Evolutionary conservation across 2,329 filamentous ascomycete species (phyloP).

Genomic region (Fusarium agapanthi): DNA sequence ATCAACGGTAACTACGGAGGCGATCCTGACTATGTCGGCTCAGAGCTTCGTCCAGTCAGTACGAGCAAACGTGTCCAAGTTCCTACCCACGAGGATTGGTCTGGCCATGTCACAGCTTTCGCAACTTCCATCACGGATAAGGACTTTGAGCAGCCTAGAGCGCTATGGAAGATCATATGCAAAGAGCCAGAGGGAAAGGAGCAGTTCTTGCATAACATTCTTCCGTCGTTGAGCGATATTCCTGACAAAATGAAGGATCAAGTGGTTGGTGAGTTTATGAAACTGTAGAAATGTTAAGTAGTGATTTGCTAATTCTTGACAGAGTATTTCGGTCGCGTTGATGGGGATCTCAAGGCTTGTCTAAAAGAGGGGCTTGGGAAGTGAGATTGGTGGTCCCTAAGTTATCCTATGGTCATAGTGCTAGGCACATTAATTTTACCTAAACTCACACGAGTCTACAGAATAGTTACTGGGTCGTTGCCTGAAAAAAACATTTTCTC

Average conservation of each 20-base stretch:
- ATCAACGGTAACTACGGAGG: slow-evolving; percentile 42
- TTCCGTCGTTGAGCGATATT: slow-evolving; percentile 27
- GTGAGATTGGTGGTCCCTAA: background rate
- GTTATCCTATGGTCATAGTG: background rate
- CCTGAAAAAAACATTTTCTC: background rate
- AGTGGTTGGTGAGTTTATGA: slow-evolving; percentile 1
- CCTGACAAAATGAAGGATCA: slow-evolving; percentile 17
- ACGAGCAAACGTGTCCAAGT: slow-evolving; percentile 32
- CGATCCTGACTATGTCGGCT: slow-evolving; percentile 41
- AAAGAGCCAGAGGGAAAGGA: slow-evolving; percentile 23
- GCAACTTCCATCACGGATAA: slow-evolving; percentile 15
- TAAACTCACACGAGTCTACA: background rate
- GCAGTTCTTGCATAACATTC: slow-evolving; percentile 35
- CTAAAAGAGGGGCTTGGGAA: background rate
- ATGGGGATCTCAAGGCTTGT: background rate
- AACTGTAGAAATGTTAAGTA: too few species aligned
- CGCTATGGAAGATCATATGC: slow-evolving; percentile 38
- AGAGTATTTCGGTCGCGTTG: slow-evolving; percentile 10
- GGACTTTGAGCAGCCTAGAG: slow-evolving; percentile 37
- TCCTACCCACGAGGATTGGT: slow-evolving; percentile 35
- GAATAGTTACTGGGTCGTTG: background rate
- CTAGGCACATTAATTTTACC: background rate
- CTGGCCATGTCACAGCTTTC: slow-evolving; percentile 31
- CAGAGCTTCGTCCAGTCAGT: slow-evolving; percentile 53
- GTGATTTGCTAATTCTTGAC: too few species aligned